Percentiles rank a stretch among this genome's conserved stretches.
These are phyloP conservation scores for Pseudogymnoascus sp. DNA, from an alignment of 2,329 filamentous ascomycete genomes.

Conservation along the genomic window DNA sequence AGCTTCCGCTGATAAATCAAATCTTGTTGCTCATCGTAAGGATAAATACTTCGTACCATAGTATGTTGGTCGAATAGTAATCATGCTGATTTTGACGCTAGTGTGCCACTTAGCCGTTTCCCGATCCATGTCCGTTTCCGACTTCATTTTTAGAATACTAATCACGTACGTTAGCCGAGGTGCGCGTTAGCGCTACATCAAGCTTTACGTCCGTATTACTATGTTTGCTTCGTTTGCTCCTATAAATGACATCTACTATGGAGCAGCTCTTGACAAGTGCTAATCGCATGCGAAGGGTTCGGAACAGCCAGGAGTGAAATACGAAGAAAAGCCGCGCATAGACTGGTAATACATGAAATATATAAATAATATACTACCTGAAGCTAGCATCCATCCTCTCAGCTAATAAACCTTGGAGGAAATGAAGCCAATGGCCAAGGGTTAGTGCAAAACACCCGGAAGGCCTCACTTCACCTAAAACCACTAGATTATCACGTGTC, in stretches of 20 bases:
- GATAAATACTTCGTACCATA: background rate
- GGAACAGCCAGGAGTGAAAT: background rate
- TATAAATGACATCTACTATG: too few relatives aligned
- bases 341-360: background rate
- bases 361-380: background rate
- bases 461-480: background rate
- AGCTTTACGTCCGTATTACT: too few relatives aligned
- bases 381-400: background rate
- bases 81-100: background rate
- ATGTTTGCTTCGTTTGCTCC: too few relatives aligned
- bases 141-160: background rate
- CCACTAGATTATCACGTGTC: background rate
- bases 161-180: background rate
- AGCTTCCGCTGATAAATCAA: slow-evolving; percentile 1
- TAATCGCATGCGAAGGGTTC: background rate
- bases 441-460: background rate
- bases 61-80: background rate
- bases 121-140: background rate
- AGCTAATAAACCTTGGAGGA: background rate
- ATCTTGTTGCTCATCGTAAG: background rate
- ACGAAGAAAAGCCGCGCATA: background rate
- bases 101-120: background rate
- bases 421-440: background rate
- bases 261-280: too few relatives aligned
- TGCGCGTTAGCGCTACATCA: background rate